A percentile compares a stretch with the other conserved stretches of the same genome.
These are phyloP conservation scores for Candida krabiensis DNA, from an alignment of 805 yeast species.

Conservation along the genomic window DNA sequence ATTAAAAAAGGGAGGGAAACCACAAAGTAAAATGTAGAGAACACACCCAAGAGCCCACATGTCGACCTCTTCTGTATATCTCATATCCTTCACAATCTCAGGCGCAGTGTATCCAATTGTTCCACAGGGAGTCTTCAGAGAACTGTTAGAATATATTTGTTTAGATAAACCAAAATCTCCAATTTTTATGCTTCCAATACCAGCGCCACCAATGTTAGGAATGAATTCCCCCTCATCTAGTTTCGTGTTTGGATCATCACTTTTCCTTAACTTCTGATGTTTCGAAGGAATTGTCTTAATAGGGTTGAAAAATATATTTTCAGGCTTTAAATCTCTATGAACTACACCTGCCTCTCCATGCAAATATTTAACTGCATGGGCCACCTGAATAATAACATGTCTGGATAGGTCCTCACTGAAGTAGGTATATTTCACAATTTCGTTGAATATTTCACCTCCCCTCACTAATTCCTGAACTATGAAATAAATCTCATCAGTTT, in stretches of 20 bases:
- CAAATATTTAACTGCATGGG: conserved; percentile 64
- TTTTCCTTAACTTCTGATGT: conserved; percentile 43
- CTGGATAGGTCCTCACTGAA: conserved; percentile 71
- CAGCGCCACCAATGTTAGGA: conserved; percentile 87
- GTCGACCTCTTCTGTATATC: conserved; percentile 91
- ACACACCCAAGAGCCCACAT: conserved; percentile 99
- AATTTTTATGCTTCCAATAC: conserved; percentile 82
- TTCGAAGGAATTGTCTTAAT: conserved; percentile 50
- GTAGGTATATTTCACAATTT: conserved; percentile 74
- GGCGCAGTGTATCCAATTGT: conserved; percentile 99
- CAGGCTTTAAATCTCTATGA: conserved; percentile 84
- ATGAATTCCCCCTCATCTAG: conserved; percentile 84
- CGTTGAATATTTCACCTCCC: conserved; percentile 82
- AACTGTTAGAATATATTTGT: conserved; percentile 81
- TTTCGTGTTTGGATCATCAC: conserved; percentile 71
- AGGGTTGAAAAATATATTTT: conserved; percentile 66
- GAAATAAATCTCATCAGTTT: conserved; percentile 59
- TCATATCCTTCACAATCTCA: conserved; percentile 91
- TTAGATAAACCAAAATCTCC: conserved; percentile 97
- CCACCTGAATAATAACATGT: conserved; percentile 72
- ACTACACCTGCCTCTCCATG: conserved; percentile 77
- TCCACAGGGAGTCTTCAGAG: conserved; percentile 93
- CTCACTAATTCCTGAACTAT: conserved; percentile 70
- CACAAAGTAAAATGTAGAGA: conserved; percentile 87
- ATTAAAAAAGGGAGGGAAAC: conserved; percentile 97